A percentile compares a stretch with the other conserved stretches of the same genome.
Evolutionary conservation across 257 asterid genomes (phyloP).

Genomic region (Solanum pimpinellifolium): DNA sequence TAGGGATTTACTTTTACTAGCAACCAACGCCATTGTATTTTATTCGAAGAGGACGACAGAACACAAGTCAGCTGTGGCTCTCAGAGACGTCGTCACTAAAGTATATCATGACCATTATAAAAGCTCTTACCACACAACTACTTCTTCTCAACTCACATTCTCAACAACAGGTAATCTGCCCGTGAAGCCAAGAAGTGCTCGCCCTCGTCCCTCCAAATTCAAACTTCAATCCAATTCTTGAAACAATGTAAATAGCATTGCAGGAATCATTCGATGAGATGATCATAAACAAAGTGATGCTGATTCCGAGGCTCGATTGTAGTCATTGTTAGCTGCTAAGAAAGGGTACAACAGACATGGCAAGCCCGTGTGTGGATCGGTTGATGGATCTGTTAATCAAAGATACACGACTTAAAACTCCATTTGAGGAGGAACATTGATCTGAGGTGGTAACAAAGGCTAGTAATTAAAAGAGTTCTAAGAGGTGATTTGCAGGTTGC

Average conservation of each 20-base stretch:
- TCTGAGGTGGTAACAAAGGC: background rate
- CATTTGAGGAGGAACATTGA: background rate
- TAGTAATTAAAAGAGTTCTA: background rate
- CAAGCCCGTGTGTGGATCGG: conserved; percentile 11
- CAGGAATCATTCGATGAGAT: background rate
- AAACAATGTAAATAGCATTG: background rate
- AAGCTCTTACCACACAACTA: conserved; percentile 21
- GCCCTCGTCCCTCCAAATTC: conserved; percentile 38
- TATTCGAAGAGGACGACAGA: conserved; percentile 73
- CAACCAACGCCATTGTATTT: conserved; percentile 64
- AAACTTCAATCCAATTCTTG: conserved; percentile 6
- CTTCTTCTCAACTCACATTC: conserved; percentile 25
- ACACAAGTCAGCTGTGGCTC: conserved; percentile 54
- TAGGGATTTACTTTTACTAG: conserved; percentile 67
- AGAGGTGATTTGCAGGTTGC: background rate
- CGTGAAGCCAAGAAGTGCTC: conserved; percentile 62
- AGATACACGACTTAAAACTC: background rate
- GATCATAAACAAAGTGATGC: conserved; percentile 5
- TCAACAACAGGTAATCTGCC: conserved; percentile 41
- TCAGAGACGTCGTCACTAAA: conserved; percentile 47
- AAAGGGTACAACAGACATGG: conserved; percentile 31
- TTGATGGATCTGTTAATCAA: background rate
- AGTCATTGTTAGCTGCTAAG: conserved; percentile 17
- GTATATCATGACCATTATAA: conserved; percentile 34
- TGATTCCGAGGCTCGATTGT: conserved; percentile 6